A percentile compares a stretch with the other conserved stretches of the same genome.
Evolutionary conservation across 495 filamentous ascomycete species (phyloP).

Genomic region (Thozetella sp.): DNA sequence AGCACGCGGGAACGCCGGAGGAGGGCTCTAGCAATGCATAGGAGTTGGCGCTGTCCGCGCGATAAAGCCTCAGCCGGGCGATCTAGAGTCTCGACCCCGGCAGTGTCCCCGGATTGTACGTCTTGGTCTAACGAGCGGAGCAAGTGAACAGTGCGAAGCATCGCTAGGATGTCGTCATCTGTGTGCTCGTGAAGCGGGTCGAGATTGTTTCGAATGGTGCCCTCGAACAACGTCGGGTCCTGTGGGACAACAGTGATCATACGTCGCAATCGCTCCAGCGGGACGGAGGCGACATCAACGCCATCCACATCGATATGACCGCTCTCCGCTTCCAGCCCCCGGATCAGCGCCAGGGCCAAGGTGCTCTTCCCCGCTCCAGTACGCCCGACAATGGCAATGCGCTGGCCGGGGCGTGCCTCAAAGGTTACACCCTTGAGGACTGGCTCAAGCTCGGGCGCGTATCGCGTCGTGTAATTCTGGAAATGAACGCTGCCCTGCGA

Average conservation of each 20-base stretch:
- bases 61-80: slow-evolving; percentile 50
- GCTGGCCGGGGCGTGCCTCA: slow-evolving; percentile 25
- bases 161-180: slow-evolving; percentile 58
- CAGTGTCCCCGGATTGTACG: background rate
- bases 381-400: slow-evolving; percentile 41
- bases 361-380: slow-evolving; percentile 44
- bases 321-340: slow-evolving; percentile 30
- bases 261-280: slow-evolving; percentile 35
- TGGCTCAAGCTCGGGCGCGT: slow-evolving; percentile 19
- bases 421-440: slow-evolving; percentile 17
- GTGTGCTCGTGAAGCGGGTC: slow-evolving; percentile 47
- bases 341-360: slow-evolving; percentile 34
- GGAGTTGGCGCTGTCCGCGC: slow-evolving; percentile 68
- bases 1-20: slow-evolving; percentile 62
- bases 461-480: slow-evolving; percentile 23
- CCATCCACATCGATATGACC: slow-evolving; percentile 40
- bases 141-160: slow-evolving; percentile 30
- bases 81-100: slow-evolving; percentile 19
- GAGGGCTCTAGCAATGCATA: slow-evolving; percentile 69
- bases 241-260: slow-evolving; percentile 44
- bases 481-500: slow-evolving; percentile 23
- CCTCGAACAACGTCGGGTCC: slow-evolving; percentile 41
- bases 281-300: slow-evolving; percentile 33
- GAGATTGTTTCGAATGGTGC: slow-evolving; percentile 39
- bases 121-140: background rate